Conservation (phyloP, 2,329 filamentous ascomycete genomes). For the Berkeleyomyces rouxiae region DNA sequence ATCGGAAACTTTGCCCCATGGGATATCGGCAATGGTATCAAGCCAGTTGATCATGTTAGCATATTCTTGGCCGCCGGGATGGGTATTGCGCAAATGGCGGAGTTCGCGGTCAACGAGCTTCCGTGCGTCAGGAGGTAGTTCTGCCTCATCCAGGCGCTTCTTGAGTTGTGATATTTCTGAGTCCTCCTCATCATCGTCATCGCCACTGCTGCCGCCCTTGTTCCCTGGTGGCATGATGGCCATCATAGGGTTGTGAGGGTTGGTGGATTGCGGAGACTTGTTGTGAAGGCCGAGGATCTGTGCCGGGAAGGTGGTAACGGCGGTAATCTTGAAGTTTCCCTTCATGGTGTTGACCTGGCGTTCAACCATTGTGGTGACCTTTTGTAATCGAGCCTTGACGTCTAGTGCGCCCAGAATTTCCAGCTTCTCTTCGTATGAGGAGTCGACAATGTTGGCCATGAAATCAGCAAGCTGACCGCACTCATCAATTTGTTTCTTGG, state of each 20-base stretch:
- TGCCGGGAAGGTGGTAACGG: slow-evolving; percentile 50
- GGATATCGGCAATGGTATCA: slow-evolving; percentile 85
- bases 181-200: slow-evolving; percentile 63
- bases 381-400: slow-evolving; percentile 59
- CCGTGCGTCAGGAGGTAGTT: slow-evolving; percentile 65
- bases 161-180: slow-evolving; percentile 86
- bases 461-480: slow-evolving; percentile 84
- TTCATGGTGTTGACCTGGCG: slow-evolving; percentile 73
- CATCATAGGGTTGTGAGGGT: slow-evolving; percentile 24
- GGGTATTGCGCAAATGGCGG: slow-evolving; percentile 83
- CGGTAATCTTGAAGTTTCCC: slow-evolving; percentile 71
- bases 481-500: slow-evolving; percentile 63
- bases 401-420: slow-evolving; percentile 68
- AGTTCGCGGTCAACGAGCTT: slow-evolving; percentile 87
- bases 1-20: slow-evolving; percentile 72
- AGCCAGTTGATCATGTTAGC: slow-evolving; percentile 86
- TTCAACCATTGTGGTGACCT: slow-evolving; percentile 68
- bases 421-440: slow-evolving; percentile 79
- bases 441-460: slow-evolving; percentile 84
- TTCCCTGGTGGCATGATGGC: slow-evolving; percentile 12
- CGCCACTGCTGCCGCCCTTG: slow-evolving; percentile 23
- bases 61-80: slow-evolving; percentile 88
- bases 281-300: slow-evolving; percentile 30
- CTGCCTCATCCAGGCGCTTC: slow-evolving; percentile 68
- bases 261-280: slow-evolving; percentile 19